Percentiles rank a stretch among this genome's conserved stretches.
Conservation (phyloP, 2,329 filamentous ascomycete genomes). For the Scedosporium boydii region DNA sequence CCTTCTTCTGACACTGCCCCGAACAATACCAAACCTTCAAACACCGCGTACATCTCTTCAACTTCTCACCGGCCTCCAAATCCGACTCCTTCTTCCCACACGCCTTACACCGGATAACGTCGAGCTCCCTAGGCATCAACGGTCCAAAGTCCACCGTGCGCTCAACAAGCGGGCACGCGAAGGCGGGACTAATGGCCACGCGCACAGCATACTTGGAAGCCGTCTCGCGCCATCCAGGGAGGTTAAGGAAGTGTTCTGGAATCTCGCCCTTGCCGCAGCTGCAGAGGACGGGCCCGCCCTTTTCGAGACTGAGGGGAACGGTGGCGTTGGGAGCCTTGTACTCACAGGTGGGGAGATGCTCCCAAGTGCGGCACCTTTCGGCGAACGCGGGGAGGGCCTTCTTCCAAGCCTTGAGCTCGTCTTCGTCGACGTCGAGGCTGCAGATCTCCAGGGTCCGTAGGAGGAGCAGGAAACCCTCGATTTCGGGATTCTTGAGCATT, state of each 20-base stretch:
- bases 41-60: conserved; percentile 38
- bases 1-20: conserved; percentile 39
- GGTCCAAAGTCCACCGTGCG: conserved; percentile 20
- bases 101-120: conserved; percentile 21
- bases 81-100: conserved; percentile 24
- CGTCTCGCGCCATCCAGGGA: conserved; percentile 34
- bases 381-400: conserved; percentile 30
- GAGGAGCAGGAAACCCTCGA: conserved; percentile 29
- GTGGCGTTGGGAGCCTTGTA: conserved; percentile 23
- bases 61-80: conserved; percentile 13
- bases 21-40: conserved; percentile 39
- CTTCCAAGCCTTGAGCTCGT: conserved; percentile 33
- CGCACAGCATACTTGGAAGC: conserved; percentile 35
- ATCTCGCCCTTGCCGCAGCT: conserved; percentile 24
- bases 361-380: conserved; percentile 40
- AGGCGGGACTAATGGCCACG: conserved; percentile 48
- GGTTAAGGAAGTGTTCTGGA: conserved; percentile 21
- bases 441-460: conserved; percentile 25
- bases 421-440: conserved; percentile 47
- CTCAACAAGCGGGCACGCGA: conserved; percentile 33
- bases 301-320: conserved; percentile 25
- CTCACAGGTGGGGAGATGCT: conserved; percentile 30
- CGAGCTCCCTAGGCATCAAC: conserved; percentile 4
- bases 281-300: conserved; percentile 28
- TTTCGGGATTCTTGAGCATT: conserved; percentile 19